Percentiles rank a stretch among this genome's conserved stretches.
These are phyloP conservation scores for Neofusicoccum sp. DNA, from an alignment of 2,329 filamentous ascomycete genomes.

Conservation along the genomic window DNA sequence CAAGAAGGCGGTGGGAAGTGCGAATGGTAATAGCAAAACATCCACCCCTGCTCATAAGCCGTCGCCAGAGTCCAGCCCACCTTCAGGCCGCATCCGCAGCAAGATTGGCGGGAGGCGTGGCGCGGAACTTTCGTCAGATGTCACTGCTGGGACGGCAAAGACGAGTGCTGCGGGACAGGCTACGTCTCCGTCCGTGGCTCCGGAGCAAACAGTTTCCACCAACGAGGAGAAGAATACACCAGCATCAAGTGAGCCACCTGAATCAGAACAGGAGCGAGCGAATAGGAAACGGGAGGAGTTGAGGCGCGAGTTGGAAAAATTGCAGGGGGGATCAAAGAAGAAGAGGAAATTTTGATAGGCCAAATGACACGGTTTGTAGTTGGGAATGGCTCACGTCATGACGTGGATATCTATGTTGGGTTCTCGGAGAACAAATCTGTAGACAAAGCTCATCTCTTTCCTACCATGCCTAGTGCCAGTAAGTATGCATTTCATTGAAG, in stretches of 20 bases:
- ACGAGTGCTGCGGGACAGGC: not conserved
- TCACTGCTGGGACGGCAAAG: not conserved
- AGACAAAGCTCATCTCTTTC: too few relatives aligned
- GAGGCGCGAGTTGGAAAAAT: constrained; percentile 57
- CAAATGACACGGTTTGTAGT: not conserved
- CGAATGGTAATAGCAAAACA: not conserved
- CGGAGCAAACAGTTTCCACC: not conserved
- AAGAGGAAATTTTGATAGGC: constrained; percentile 54
- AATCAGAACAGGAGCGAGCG: constrained; percentile 56
- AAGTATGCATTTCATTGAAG: too few relatives aligned
- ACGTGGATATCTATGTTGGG: too few relatives aligned
- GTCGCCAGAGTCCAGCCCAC: not conserved
- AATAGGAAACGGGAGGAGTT: constrained; percentile 59
- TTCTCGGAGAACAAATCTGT: too few relatives aligned
- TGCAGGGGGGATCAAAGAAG: constrained; percentile 56
- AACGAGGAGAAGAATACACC: not conserved
- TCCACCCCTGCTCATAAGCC: not conserved
- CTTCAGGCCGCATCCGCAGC: not conserved
- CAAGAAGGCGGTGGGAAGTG: not conserved
- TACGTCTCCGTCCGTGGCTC: not conserved
- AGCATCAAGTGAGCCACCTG: constrained; percentile 19
- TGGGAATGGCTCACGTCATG: too few relatives aligned
- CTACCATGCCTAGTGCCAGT: too few relatives aligned
- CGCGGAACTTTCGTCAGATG: not conserved
- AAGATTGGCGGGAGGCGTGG: not conserved